These are phyloP conservation scores for Mimosa pudica DNA, from an alignment of 306 rosid species.

Conservation along the genomic window DNA sequence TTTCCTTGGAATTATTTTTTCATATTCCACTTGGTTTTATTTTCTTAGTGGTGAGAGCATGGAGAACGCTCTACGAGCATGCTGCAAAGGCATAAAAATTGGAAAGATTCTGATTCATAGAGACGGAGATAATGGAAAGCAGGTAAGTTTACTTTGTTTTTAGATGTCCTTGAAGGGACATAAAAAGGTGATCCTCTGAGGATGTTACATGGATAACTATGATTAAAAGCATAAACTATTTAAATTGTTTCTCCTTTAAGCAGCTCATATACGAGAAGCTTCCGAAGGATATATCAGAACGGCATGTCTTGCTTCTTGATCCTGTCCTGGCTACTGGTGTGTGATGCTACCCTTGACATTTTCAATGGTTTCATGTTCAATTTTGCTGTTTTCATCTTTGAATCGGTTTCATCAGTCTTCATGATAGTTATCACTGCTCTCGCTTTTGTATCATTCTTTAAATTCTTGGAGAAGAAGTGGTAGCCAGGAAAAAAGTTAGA, in stretches of 20 bases:
- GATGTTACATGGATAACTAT: not conserved
- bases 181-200: slow-evolving; percentile 4
- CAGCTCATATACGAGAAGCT: slow-evolving; percentile 98
- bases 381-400: slow-evolving; percentile 15
- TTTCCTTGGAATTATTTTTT: slow-evolving; percentile 18
- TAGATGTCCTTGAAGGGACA: not conserved
- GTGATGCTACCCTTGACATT: slow-evolving; percentile 13
- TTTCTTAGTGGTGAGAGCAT: slow-evolving; percentile 91
- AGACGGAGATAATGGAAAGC: slow-evolving; percentile 93
- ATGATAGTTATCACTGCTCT: not conserved
- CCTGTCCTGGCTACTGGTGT: slow-evolving; percentile 99
- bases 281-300: slow-evolving; percentile 94
- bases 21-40: slow-evolving; percentile 35
- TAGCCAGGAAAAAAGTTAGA: not conserved
- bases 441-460: slow-evolving; percentile 1
- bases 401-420: slow-evolving; percentile 19
- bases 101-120: slow-evolving; percentile 98
- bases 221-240: slow-evolving; percentile 29
- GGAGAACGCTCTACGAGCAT: slow-evolving; percentile 97
- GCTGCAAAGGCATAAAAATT: slow-evolving; percentile 98
- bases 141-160: slow-evolving; percentile 49
- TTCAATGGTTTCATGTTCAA: slow-evolving; percentile 23
- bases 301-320: slow-evolving; percentile 97
- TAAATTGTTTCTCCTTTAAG: slow-evolving; percentile 37
- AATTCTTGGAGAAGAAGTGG: slow-evolving; percentile 28